Conservation (phyloP, 2,329 filamentous ascomycete genomes). For the Bipolaris sorokiniana region DNA sequence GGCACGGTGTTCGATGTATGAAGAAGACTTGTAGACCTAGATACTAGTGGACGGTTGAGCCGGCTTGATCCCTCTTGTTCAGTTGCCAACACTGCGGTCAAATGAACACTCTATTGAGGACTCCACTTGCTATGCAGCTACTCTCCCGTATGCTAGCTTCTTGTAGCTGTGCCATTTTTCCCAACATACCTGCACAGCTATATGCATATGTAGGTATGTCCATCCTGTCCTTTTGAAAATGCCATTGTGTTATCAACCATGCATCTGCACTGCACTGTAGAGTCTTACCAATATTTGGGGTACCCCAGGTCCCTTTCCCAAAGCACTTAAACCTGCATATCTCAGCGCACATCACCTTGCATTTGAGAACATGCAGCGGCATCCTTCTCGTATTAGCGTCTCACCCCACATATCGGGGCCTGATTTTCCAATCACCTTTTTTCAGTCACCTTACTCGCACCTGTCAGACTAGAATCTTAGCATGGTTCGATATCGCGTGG, state of each 20-base stretch:
- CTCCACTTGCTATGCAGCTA: not conserved
- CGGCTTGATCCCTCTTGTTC: too few species aligned
- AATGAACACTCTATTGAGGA: not conserved
- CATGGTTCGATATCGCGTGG: not conserved
- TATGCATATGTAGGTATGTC: not conserved
- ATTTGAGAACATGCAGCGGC: conserved; percentile 7
- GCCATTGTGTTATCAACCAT: not conserved
- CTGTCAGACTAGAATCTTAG: not conserved
- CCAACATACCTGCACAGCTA: too few species aligned
- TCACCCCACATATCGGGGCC: not conserved
- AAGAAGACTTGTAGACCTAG: not conserved
- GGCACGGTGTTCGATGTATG: not conserved
- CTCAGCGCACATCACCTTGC: not conserved
- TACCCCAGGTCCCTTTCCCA: not conserved
- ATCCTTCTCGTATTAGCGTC: not conserved
- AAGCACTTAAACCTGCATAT: conserved; percentile 1
- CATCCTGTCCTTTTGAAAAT: not conserved
- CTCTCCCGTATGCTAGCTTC: not conserved
- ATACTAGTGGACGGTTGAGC: not conserved
- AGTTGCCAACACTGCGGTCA: not conserved
- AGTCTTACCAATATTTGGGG: not conserved
- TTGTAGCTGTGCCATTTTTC: not conserved
- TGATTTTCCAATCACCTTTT: not conserved
- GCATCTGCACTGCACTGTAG: not conserved
- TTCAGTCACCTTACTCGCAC: not conserved